Conservation (phyloP, 2,329 filamentous ascomycete species). For the Verticillium dahliae region DNA sequence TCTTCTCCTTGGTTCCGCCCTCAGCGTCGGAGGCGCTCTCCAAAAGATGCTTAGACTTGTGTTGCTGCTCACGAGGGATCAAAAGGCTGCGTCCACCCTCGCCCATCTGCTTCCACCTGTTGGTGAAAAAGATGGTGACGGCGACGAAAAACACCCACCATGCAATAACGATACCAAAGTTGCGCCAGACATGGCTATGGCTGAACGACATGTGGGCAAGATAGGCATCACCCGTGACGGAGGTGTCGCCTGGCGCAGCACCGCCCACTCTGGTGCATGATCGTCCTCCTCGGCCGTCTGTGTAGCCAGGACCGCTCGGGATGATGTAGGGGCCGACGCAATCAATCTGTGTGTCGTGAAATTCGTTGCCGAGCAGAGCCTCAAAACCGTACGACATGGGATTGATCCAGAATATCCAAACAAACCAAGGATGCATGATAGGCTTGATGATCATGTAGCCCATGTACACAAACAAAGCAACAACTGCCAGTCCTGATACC, state of each 20-base stretch:
- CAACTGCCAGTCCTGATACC: conserved; percentile 43
- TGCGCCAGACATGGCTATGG: conserved; percentile 13
- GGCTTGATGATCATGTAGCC: conserved; percentile 45
- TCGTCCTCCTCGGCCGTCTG: background rate
- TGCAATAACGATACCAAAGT: conserved; percentile 9
- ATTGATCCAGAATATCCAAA: conserved; percentile 71
- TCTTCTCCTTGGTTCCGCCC: background rate
- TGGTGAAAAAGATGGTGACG: background rate
- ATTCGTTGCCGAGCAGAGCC: conserved; percentile 65
- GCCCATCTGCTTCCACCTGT: background rate
- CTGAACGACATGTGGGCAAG: conserved; percentile 7
- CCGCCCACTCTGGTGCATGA: background rate
- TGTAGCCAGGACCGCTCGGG: conserved; percentile 1
- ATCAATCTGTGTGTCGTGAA: conserved; percentile 42
- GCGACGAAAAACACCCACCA: conserved; percentile 9
- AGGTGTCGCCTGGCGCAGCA: conserved; percentile 10
- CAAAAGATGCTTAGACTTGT: background rate
- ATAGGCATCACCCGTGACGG: conserved; percentile 13
- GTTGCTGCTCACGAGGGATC: background rate
- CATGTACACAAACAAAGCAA: conserved; percentile 50
- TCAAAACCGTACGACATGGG: conserved; percentile 71
- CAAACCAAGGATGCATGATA: conserved; percentile 65
- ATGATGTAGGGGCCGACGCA: conserved; percentile 32
- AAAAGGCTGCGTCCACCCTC: background rate
- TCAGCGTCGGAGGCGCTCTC: background rate